Conservation (phyloP, 495 filamentous ascomycete species). For the Collariella sp. region DNA sequence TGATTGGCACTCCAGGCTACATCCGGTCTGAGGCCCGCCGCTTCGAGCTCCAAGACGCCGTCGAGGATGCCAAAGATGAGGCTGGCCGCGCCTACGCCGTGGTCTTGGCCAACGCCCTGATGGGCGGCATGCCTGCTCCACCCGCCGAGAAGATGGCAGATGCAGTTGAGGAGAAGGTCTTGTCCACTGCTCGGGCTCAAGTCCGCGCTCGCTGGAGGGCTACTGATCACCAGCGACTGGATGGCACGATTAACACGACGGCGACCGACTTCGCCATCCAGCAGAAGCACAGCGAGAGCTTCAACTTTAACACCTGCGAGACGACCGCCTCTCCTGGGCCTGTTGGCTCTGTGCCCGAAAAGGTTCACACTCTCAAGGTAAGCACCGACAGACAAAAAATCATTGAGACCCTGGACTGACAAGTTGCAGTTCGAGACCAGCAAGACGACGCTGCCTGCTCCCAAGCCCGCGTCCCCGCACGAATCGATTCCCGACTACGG, state of each 20-base stretch:
- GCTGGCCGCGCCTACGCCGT: not conserved
- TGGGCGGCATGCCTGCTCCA: not conserved
- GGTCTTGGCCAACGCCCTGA: not conserved
- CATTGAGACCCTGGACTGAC: not conserved
- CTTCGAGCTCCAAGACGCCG: not conserved
- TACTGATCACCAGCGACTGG: not conserved
- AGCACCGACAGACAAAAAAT: not conserved
- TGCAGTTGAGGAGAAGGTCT: not conserved
- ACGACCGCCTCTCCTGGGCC: not conserved
- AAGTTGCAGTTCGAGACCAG: not conserved
- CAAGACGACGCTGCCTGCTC: not conserved
- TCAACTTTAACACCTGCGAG: not conserved
- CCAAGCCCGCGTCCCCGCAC: not conserved
- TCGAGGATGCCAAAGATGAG: not conserved
- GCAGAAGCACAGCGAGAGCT: not conserved
- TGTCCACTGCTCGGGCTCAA: not conserved
- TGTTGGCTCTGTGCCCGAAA: not conserved
- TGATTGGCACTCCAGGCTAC: slow-evolving; percentile 12
- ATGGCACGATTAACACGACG: not conserved
- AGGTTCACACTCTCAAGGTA: not conserved
- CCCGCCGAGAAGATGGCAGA: slow-evolving; percentile 1
- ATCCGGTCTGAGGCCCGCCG: not conserved
- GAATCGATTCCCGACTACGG: slow-evolving; percentile 9
- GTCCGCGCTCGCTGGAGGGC: slow-evolving; percentile 2
- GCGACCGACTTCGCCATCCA: not conserved